phyloP scores from a whole-genome alignment of 2,329 filamentous ascomycete genomes.

The Karstenula rhodostoma region DNA sequence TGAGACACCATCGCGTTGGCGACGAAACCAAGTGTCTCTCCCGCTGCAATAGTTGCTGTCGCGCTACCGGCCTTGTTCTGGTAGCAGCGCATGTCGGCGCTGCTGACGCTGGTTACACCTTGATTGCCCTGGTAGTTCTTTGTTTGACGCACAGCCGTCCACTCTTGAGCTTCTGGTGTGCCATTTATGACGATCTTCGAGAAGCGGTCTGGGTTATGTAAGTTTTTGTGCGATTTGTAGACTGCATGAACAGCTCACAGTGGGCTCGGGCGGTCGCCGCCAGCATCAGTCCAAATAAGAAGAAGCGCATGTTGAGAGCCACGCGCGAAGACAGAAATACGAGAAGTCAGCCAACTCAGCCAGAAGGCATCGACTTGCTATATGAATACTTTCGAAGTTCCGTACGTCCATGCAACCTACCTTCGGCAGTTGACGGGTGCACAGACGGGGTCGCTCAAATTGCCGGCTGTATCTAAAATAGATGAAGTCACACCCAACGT shows the following conservation, averaged over 20 bases:
- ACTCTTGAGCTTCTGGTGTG: conserved; percentile 46
- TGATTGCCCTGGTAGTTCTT: conserved; percentile 61
- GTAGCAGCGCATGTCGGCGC: conserved; percentile 61
- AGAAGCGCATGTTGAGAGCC: conserved; percentile 11
- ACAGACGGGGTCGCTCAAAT: neutral
- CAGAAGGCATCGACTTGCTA: neutral
- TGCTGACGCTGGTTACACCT: conserved; percentile 59
- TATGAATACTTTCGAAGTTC: neutral
- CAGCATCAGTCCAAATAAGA: conserved; percentile 19
- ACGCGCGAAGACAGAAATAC: neutral
- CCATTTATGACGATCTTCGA: conserved; percentile 36
- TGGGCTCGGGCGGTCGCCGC: conserved; percentile 31
- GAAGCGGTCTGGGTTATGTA: conserved; percentile 30
- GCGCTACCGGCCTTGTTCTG: conserved; percentile 53
- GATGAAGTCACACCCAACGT: neutral
- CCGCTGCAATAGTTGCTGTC: conserved; percentile 56
- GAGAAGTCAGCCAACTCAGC: neutral
- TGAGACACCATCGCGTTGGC: conserved; percentile 57
- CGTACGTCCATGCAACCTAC: neutral
- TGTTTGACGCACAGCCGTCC: conserved; percentile 59
- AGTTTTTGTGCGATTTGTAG: neutral
- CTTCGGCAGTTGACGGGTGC: conserved; percentile 1
- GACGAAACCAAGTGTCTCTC: conserved; percentile 56
- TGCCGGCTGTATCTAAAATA: conserved; percentile 2
- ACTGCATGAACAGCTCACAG: conserved; percentile 20